Evolutionary conservation across 345 rosid genomes (phyloP).

Genomic region (Litchi chinensis): DNA sequence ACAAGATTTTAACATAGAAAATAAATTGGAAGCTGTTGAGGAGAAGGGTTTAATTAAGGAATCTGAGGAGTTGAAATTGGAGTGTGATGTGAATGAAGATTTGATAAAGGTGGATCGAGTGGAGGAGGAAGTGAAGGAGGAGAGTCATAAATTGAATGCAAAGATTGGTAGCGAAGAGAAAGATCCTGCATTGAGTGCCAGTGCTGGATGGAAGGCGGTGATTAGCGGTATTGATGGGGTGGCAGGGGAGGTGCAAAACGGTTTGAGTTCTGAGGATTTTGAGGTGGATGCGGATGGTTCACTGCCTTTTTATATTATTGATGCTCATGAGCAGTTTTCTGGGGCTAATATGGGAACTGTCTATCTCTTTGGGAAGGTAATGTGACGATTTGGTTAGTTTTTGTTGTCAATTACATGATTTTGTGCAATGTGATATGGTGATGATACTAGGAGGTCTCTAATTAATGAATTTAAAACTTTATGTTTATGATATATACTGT

Average conservation of each 20-base stretch:
- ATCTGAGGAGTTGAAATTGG: constrained; percentile 10
- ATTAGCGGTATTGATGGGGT: constrained; percentile 37
- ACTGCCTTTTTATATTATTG: constrained; percentile 72
- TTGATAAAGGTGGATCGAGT: constrained; percentile 33
- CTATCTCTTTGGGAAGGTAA: constrained; percentile 94
- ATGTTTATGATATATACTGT: not conserved
- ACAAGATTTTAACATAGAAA: constrained; percentile 9
- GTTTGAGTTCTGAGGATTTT: constrained; percentile 48
- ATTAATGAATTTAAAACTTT: not conserved
- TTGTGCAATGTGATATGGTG: not conserved
- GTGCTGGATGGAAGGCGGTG: constrained; percentile 81
- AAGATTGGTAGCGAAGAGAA: constrained; percentile 55
- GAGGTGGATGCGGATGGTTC: constrained; percentile 75
- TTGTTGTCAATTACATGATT: constrained; percentile 3
- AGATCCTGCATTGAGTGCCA: constrained; percentile 74
- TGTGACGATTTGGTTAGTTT: not conserved
- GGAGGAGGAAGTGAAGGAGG: constrained; percentile 35
- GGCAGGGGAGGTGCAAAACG: constrained; percentile 30
- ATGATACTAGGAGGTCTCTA: too few relatives aligned
- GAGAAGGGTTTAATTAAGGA: constrained; percentile 23
- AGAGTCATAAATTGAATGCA: constrained; percentile 61
- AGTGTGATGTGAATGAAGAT: not conserved
- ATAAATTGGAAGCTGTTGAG: constrained; percentile 24
- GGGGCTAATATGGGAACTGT: constrained; percentile 82
- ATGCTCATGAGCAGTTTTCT: constrained; percentile 81